These are phyloP conservation scores for Polyporus tsugae DNA, from an alignment of 1,284 basidiomycete species.

Conservation along the genomic window DNA sequence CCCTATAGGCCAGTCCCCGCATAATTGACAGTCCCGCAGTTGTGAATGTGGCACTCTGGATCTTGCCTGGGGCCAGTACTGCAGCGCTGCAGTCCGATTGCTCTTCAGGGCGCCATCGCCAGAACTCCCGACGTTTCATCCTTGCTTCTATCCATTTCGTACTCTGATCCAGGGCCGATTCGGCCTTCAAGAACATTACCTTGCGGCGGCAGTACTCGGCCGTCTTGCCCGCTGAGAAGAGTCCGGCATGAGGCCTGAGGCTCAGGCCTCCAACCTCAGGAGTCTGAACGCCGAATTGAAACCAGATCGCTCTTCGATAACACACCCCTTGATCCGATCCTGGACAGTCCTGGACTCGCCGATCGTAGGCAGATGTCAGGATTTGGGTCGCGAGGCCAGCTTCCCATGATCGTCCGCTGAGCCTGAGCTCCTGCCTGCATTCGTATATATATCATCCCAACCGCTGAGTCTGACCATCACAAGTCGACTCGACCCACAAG, in stretches of 20 bases:
- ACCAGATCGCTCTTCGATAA: neutral
- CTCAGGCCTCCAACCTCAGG: neutral
- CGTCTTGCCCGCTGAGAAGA: neutral
- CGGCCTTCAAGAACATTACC: too few species aligned
- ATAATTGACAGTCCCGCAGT: neutral
- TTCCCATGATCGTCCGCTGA: conserved; percentile 21
- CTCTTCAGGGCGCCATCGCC: neutral
- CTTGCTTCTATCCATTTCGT: neutral
- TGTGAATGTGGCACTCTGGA: neutral
- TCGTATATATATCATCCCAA: conserved; percentile 19
- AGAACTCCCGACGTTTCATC: neutral
- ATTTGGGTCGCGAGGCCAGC: neutral
- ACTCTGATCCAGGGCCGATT: neutral
- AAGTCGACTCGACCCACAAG: conserved; percentile 15
- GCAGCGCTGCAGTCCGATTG: neutral
- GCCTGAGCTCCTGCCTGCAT: neutral
- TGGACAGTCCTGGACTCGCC: neutral
- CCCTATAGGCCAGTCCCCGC: neutral
- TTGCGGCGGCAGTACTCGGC: neutral
- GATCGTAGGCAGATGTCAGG: neutral
- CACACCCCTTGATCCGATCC: neutral
- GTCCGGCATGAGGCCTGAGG: neutral
- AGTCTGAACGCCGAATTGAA: neutral
- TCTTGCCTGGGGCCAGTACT: neutral
- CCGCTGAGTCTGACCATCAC: neutral